Base-by-base conservation (phyloP, 176 grass and related monocot species). In the Triticum aestivum region DNA sequence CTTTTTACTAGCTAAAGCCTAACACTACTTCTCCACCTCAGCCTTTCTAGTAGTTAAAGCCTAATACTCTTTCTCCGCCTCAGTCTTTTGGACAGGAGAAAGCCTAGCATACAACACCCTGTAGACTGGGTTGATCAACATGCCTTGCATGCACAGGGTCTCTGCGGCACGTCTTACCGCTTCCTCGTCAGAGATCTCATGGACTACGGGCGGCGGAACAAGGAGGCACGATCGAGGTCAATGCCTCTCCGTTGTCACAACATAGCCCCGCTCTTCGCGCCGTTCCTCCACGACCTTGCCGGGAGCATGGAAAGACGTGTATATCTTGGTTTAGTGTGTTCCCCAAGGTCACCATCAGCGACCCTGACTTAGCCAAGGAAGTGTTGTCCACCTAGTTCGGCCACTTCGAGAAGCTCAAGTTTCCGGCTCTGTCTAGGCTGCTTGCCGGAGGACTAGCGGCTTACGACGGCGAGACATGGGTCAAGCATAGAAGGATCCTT, bases 341-440 rank as follows among this genome's bases (percentile, higher is more conserved):
- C 23, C 69, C 11, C 35, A 72, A 72, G 69, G 37, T 72, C 20
- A 72, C 69, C 37, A 72, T 72, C 39, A 21, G 9, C 21, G 69
- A 42, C 37, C 69, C 69, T 23, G 5, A 42, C 37, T 23, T 72
- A 9, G 12, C 37, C 11, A 88, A 65, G 35, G 88, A 90, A 20
- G 82, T 90, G 20, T 30, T 94, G 27, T 82, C 90, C 30, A 92
- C 87, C 62, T 90, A 90, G 4, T 90, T 87, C 23, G 84, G 87
- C 0, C 88, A 84, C 49, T 92, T 90, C 61, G 79, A 89, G 69
- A 92, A 77, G 68, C n/a, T 71, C 11, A 9, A 23, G 69, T 41
- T 5, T 8, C 68, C 68, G 34, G 33, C 77, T 26, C 3, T 86
- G 0, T 5, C 62, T 3, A 89, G 76, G 83, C 71, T 89, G 15